phyloP scores from a whole-genome alignment of 257 asterid genomes.

The Petrea volubilis region DNA sequence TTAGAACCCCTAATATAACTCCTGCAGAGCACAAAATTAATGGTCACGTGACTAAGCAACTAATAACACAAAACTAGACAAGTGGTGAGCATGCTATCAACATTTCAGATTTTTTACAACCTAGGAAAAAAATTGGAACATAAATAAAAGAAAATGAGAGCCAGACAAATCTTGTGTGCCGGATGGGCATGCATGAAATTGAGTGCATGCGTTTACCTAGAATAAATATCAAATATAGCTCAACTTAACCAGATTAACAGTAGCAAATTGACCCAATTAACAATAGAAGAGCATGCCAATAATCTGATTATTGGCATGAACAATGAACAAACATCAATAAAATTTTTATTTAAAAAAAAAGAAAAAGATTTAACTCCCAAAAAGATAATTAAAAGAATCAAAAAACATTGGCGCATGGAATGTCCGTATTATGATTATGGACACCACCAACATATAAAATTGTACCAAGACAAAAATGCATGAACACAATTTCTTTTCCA shows the following conservation, averaged over 20 bases:
- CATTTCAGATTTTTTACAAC: not conserved
- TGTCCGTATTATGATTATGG: not conserved
- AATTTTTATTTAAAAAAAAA: not conserved
- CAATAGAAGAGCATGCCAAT: not conserved
- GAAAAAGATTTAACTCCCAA: not conserved
- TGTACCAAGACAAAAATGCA: not conserved
- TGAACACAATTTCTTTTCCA: not conserved
- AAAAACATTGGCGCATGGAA: not conserved
- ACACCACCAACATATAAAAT: not conserved
- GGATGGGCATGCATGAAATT: not conserved
- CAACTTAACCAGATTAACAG: not conserved
- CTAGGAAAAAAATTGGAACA: not conserved
- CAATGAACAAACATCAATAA: not conserved
- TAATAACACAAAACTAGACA: not conserved
- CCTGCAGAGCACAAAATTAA: conserved; percentile 20
- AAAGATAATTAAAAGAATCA: not conserved
- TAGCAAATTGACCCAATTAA: too few species aligned
- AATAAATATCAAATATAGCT: not conserved
- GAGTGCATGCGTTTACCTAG: not conserved
- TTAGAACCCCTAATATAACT: conserved; percentile 22
- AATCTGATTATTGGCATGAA: not conserved
- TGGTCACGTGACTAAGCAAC: not conserved
- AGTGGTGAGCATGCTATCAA: not conserved
- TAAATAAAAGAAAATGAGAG: not conserved
- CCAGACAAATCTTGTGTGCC: not conserved